A percentile compares a stretch with the other conserved stretches of the same genome.
phyloP scores from a whole-genome alignment of 306 rosid species.

The Gynostemma pentaphyllum region DNA sequence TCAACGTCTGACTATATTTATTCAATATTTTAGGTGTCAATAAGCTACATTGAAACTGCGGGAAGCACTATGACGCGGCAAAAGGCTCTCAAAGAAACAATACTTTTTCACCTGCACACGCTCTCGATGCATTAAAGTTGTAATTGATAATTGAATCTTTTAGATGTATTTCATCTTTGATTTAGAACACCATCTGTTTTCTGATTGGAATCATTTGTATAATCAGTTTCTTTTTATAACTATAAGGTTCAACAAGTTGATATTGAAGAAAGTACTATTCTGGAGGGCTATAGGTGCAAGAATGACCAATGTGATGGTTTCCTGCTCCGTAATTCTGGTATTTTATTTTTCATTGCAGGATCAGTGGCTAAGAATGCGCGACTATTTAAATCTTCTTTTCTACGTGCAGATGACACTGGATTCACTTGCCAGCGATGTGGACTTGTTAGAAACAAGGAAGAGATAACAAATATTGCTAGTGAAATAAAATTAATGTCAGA shows the following conservation, averaged over 20 bases:
- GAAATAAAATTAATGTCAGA: slow-evolving; percentile 50
- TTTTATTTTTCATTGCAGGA: slow-evolving; percentile 11
- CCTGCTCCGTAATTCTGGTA: slow-evolving; percentile 66
- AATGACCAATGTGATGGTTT: slow-evolving; percentile 59
- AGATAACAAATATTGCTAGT: slow-evolving; percentile 39
- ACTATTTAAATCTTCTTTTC: neutral
- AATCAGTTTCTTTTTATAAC: slow-evolving; percentile 7
- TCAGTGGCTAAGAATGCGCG: neutral
- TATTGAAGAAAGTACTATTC: slow-evolving; percentile 58
- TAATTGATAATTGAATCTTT: slow-evolving; percentile 23
- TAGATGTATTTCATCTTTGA: slow-evolving; percentile 8
- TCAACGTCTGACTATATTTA: neutral
- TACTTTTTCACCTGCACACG: slow-evolving; percentile 67
- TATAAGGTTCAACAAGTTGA: slow-evolving; percentile 58
- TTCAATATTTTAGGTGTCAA: slow-evolving; percentile 41
- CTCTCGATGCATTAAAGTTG: slow-evolving; percentile 61
- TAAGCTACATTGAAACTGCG: slow-evolving; percentile 85
- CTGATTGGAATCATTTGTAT: slow-evolving; percentile 17
- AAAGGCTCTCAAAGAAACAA: slow-evolving; percentile 71
- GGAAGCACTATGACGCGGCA: slow-evolving; percentile 83
- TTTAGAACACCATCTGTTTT: neutral
- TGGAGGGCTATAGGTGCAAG: slow-evolving; percentile 81
- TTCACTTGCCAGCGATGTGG: slow-evolving; percentile 76
- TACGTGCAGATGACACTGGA: slow-evolving; percentile 47
- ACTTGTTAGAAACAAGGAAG: slow-evolving; percentile 54